Evolutionary conservation across 768 basidiomycete genomes (phyloP).

Genomic region (Trametes gibbosa): DNA sequence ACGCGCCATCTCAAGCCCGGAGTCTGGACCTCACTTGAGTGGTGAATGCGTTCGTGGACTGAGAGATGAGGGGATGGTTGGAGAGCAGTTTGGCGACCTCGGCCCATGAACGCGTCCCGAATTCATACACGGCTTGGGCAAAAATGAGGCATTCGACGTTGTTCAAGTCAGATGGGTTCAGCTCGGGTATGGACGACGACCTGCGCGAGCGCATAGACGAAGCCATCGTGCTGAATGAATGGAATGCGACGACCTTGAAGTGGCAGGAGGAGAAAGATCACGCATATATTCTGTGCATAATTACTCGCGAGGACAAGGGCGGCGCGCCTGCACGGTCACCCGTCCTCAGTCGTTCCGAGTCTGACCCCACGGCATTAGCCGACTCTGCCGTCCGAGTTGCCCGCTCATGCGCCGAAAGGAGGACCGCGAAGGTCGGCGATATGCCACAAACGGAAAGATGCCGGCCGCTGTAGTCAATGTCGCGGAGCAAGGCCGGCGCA

Average conservation of each 20-base stretch:
- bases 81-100: conserved; percentile 62
- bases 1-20: not conserved
- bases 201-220: conserved; percentile 13
- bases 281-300: conserved; percentile 7
- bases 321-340: not conserved
- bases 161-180: conserved; percentile 22
- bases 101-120: conserved; percentile 69
- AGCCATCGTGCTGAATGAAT: conserved; percentile 9
- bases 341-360: no score
- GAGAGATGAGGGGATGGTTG: conserved; percentile 65
- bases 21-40: conserved; percentile 48
- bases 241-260: not conserved
- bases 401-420: not conserved
- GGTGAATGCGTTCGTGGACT: conserved; percentile 65
- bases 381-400: no score
- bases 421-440: not conserved
- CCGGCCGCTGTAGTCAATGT: no score
- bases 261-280: not conserved
- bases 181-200: conserved; percentile 8
- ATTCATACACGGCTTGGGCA: conserved; percentile 83
- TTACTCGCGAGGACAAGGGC: not conserved
- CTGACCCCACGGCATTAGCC: no score
- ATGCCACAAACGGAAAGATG: no score
- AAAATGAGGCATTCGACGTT: conserved; percentile 75
- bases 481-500: not conserved